Conservation (phyloP, 208 protist genomes). For the Wallacemonas sp. region DNA sequence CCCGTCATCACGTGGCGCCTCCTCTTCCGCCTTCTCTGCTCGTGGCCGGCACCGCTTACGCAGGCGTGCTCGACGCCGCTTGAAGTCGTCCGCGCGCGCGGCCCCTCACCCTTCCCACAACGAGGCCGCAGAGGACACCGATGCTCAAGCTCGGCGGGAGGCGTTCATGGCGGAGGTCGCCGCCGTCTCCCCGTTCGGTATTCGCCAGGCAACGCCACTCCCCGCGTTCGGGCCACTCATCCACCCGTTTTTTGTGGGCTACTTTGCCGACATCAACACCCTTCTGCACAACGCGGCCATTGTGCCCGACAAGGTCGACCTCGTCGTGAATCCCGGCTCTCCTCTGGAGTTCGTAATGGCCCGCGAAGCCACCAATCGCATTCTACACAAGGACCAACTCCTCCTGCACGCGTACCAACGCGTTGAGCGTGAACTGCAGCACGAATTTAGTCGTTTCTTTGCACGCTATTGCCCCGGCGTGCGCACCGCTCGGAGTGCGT, state of each 20-base stretch:
- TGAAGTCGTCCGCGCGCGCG: background rate
- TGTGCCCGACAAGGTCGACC: conserved; percentile 80
- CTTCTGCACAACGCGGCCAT: conserved; percentile 86
- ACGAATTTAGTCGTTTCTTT: conserved; percentile 80
- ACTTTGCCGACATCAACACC: conserved; percentile 87
- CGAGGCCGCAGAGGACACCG: conserved; percentile 3
- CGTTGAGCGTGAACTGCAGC: conserved; percentile 74
- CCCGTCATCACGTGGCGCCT: too few species aligned
- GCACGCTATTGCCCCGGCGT: conserved; percentile 61
- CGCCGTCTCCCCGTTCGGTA: conserved; percentile 47
- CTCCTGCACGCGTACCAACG: conserved; percentile 62
- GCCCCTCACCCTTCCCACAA: background rate
- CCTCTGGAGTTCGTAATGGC: conserved; percentile 86
- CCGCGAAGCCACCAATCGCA: conserved; percentile 70
- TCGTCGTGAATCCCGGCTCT: conserved; percentile 81
- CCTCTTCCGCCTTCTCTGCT: too few species aligned
- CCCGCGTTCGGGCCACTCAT: conserved; percentile 69
- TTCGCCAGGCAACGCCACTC: conserved; percentile 70
- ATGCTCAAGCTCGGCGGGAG: conserved; percentile 6
- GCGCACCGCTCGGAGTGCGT: conserved; percentile 58
- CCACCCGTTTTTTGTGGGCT: conserved; percentile 73
- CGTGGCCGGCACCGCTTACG: too few species aligned
- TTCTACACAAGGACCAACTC: conserved; percentile 73
- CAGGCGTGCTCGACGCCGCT: background rate
- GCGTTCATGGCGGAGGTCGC: conserved; percentile 38